Conservation (phyloP, 2,329 filamentous ascomycete genomes). For the Zasmidium angulare region DNA sequence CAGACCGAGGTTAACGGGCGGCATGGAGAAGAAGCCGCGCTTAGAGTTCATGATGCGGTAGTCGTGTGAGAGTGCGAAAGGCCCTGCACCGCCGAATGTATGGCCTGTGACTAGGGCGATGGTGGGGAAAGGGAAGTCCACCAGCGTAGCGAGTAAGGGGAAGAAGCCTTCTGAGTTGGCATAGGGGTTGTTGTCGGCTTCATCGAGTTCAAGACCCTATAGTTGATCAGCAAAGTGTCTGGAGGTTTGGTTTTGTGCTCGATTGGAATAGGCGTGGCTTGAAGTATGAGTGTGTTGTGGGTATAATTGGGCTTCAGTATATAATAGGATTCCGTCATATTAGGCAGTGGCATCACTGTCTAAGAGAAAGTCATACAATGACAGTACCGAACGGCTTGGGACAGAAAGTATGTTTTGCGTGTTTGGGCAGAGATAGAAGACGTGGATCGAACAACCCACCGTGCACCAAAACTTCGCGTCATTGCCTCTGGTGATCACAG, state of each 20-base stretch:
- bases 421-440: neutral
- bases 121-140: conserved; percentile 44
- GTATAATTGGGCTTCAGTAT: neutral
- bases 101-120: conserved; percentile 51
- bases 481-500: conserved; percentile 54
- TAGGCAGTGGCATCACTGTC: neutral
- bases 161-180: conserved; percentile 39
- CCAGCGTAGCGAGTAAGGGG: conserved; percentile 36
- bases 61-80: conserved; percentile 49
- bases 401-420: neutral
- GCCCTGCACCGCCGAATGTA: conserved; percentile 51
- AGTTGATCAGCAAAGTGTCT: neutral
- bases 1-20: conserved; percentile 55
- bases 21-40: conserved; percentile 52
- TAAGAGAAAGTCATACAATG: too few species aligned
- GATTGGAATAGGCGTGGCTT: too few species aligned
- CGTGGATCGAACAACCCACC: conserved; percentile 16
- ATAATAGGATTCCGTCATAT: neutral
- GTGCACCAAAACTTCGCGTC: conserved; percentile 56
- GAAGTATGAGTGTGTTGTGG: conserved; percentile 1
- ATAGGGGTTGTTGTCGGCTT: conserved; percentile 35
- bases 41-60: conserved; percentile 51
- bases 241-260: too few species aligned
- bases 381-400: neutral
- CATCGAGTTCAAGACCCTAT: conserved; percentile 37